phyloP scores from a whole-genome alignment of 352 stramenopile genomes.

The Phytophthora foliorum region DNA sequence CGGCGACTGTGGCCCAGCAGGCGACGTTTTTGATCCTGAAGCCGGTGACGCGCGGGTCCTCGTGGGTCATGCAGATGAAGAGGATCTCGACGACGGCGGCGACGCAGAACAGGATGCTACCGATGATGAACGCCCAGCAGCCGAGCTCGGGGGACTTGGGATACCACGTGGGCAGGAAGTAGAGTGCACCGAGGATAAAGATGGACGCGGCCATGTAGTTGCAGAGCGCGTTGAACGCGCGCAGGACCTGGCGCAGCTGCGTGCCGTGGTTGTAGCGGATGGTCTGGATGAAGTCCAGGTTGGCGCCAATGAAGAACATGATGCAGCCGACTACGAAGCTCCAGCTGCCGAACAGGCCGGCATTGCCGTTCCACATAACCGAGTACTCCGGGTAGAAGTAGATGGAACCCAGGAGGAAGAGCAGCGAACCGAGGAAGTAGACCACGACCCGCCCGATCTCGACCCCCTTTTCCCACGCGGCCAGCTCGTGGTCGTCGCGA shows the following conservation, averaged over 20 bases:
- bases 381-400: slow-evolving; percentile 85
- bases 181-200: slow-evolving; percentile 83
- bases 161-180: slow-evolving; percentile 85
- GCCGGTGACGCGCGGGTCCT: slow-evolving; percentile 51
- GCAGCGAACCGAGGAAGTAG: slow-evolving; percentile 73
- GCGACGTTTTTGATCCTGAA: slow-evolving; percentile 65
- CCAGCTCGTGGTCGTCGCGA: slow-evolving; percentile 30
- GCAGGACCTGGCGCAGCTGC: slow-evolving; percentile 57
- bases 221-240: slow-evolving; percentile 66
- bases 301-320: slow-evolving; percentile 71
- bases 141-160: slow-evolving; percentile 68
- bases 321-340: slow-evolving; percentile 79
- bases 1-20: slow-evolving; percentile 61
- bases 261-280: slow-evolving; percentile 69
- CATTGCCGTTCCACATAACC: slow-evolving; percentile 69
- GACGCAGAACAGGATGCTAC: slow-evolving; percentile 72
- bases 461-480: slow-evolving; percentile 57
- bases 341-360: slow-evolving; percentile 71
- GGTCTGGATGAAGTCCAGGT: slow-evolving; percentile 79
- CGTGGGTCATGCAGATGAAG: slow-evolving; percentile 73
- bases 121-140: slow-evolving; percentile 82
- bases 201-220: slow-evolving; percentile 78
- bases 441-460: slow-evolving; percentile 58
- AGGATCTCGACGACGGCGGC: slow-evolving; percentile 68
- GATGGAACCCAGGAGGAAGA: slow-evolving; percentile 84